Base-by-base conservation (phyloP, 2,329 filamentous ascomycete genomes). In the Davidsoniella eucalypti region DNA sequence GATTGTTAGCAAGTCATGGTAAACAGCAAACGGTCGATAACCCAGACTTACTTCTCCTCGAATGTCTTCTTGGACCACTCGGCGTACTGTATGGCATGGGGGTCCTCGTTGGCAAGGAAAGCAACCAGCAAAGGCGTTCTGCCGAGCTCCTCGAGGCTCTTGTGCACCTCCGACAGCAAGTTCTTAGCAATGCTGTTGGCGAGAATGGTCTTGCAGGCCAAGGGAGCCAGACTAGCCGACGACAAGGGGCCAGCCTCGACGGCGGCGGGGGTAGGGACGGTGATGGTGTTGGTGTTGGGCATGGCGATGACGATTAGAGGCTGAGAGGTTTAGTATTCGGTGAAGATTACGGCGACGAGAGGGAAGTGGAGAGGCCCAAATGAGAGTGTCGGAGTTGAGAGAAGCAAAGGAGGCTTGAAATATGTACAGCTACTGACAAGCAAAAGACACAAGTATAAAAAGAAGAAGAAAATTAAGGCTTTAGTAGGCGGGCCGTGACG, bases 21-120 rank as follows among this genome's bases (percentile, higher is more conserved):
- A 10, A 12, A 10, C 29, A 33, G 33, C n/a, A 5, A 29, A 33
- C 12, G 29, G 9, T 12, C 2, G 29, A 9, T 4, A 9, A 33
- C 12, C 29, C 12, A 50, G 18, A 66, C 83, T 82, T 72, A 95
- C 88, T 95, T 93, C 65, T 96, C 90, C 65, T 81, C 76, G 66
- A 87, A 94, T 3, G 92, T 95, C 74, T 94, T 95, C 65, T 87
- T 85, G 39, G 90, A 95, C 86, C 87, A 95, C 65, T 95, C 86
- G 50, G 92, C 92, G 63, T 98, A 96, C 70, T 93, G 87, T 58
- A 84, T 72, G 29, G 90, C 90, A 38, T 87, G 86, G 26, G 88
- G 87, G 66, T 98, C 92, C 56, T 76, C 76, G 66, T 94, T 96
- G 57, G 90, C 87, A 51, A 98, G 72, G 66, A 95, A 94, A 53